phyloP scores from a whole-genome alignment of 2,329 filamentous ascomycete genomes.

The Fusarium sp. region DNA sequence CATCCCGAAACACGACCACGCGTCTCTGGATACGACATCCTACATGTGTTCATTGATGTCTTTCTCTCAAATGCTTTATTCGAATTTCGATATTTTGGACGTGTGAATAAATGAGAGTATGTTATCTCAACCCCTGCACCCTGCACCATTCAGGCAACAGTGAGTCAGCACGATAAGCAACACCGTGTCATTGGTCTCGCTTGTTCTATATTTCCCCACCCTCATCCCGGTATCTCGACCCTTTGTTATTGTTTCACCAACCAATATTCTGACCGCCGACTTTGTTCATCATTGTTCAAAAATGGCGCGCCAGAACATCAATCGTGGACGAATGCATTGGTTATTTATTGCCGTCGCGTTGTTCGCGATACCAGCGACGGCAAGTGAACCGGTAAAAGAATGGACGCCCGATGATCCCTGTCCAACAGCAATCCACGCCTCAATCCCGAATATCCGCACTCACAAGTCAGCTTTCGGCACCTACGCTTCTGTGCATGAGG shows the following conservation, averaged over 20 bases:
- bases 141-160: neutral
- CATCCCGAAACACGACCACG: too few relatives aligned
- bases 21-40: too few relatives aligned
- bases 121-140: neutral
- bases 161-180: neutral
- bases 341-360: accelerated
- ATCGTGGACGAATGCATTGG: accelerated
- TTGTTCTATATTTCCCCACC: neutral
- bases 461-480: neutral
- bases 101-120: too few relatives aligned
- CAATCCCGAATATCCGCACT: neutral
- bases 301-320: neutral
- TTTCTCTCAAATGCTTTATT: too few relatives aligned
- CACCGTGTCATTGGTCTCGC: neutral
- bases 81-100: too few relatives aligned
- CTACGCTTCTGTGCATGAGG: neutral
- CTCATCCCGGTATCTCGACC: neutral
- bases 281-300: neutral
- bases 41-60: too few relatives aligned
- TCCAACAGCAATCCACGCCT: neutral
- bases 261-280: neutral
- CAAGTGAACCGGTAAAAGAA: neutral
- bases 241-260: neutral
- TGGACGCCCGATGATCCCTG: neutral
- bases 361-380: neutral